Base-by-base conservation (phyloP, 2,329 filamentous ascomycete species). In the Colletotrichum theobromicola region DNA sequence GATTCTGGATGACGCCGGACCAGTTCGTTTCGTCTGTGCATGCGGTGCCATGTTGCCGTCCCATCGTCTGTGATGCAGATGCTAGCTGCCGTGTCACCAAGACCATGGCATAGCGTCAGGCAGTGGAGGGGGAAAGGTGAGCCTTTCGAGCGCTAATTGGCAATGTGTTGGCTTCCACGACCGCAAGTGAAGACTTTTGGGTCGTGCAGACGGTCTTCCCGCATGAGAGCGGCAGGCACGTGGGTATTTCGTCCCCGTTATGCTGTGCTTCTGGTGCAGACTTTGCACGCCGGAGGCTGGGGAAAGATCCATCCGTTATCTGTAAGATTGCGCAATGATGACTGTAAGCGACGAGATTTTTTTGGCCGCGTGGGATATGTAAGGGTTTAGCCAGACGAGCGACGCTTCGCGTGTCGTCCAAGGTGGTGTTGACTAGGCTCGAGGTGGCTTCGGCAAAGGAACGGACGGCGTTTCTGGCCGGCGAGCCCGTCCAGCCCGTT, bases 41-140 rank as follows among this genome's bases (percentile, higher is more conserved):
- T 75, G 46, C 57, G 37, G 63, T 73, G 34, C 28, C 24, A 68
- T 72, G 69, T 46, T 55, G 63, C 46, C 53, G 69, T 64, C 12
- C 63, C 42, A 63, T 75, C 68, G 62, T 32, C 62, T 67, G 42
- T 35, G 24, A 46, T 37, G 34, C 57, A 72, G 34, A 28, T 30
- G 28, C 50, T 67, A 58, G 50, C 63, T 75, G 70, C 50, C 53
- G 72, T 75, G 69, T 68, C 58, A 75, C 72, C 35, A 63, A 26
- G 58, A 15, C 72, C 60, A 62, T 58, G 57, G 62, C 21, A 46
- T 73, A 50, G 63, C 62, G 62, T 57, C 26, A 66, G 72, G 53
- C 62, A 67, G 34, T 73, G 57, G 72, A 69, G 34, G 53, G 58
- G 10, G 30, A 55, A 21, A 70, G 32, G 21, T 12, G 21, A 53